Evolutionary conservation across 2,329 filamentous ascomycete genomes (phyloP), one percentile per base, ranked within the genome.

Genomic region (Penicillium sp.): DNA sequence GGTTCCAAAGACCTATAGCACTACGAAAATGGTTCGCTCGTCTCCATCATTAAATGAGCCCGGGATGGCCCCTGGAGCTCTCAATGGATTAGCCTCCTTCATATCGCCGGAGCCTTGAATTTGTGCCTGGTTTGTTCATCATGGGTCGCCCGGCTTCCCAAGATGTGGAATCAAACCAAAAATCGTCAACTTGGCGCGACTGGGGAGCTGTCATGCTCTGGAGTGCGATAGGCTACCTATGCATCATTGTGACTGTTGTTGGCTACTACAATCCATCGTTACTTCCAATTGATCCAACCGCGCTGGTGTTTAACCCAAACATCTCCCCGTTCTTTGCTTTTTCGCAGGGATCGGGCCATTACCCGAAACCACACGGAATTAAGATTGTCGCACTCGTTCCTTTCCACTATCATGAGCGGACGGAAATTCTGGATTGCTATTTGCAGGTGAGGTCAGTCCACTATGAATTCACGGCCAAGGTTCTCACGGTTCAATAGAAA

Each of bases 361-460:
- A 69, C 50, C 48, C 59, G 15, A 76, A 74, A 48, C 72, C 73
- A 6, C 49, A 60, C 21, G 64, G 60, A 1, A 57, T 75, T 41
- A 68, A 70, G 29, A 69, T 76, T 38, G 62, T 73, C 28, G 74
- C 70, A 24, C 46, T 76, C 39, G 68, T 76, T n/a, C 73, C 73
- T 23, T 74, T 72, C 49, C 67, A 65, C 36, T 47, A 69, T 15
- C 60, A 63, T 39, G 59, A 65, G 51, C 64, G 61, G 12, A 71
- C 73, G 10, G 63, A 62, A 3, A 73, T 75, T 16, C 54, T 77
- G 38, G 67, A 76, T 39, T 76, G 74, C 56, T 76, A 76, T 53
- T 53, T 76, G 18, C 66, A 71, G 65, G 70, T 70, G 36, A 51
- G 63, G 28, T 23, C 4, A 3, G 9, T 12, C 9, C 18, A 2